Percentiles rank a stretch among this genome's conserved stretches.
phyloP scores from a whole-genome alignment of 257 asterid species.

The Fraxinus quadrangulata region DNA sequence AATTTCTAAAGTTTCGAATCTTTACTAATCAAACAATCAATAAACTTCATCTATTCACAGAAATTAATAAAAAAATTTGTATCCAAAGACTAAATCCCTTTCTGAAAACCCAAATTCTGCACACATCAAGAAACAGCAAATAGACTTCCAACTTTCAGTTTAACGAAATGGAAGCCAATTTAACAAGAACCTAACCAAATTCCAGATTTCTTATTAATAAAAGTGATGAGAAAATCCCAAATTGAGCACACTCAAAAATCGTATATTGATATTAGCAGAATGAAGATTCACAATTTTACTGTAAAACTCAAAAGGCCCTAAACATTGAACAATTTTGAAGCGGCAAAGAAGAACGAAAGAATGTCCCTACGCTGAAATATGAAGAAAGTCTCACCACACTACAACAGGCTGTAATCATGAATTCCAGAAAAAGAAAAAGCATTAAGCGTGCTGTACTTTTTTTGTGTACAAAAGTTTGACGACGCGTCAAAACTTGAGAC shows the following conservation, averaged over 20 bases:
- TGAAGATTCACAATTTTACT: slow-evolving; percentile 17
- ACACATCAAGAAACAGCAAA: slow-evolving; percentile 4
- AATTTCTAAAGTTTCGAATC: slow-evolving; percentile 17
- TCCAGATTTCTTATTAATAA: slow-evolving; percentile 24
- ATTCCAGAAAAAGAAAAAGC: slow-evolving; percentile 17
- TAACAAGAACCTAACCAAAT: slow-evolving; percentile 14
- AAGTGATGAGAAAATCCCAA: slow-evolving; percentile 9
- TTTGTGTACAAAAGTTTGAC: too few species aligned
- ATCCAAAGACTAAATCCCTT: slow-evolving; percentile 11
- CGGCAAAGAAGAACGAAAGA: background rate
- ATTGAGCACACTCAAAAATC: slow-evolving; percentile 7
- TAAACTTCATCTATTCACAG: slow-evolving; percentile 1
- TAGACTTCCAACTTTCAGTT: background rate
- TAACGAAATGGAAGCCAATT: slow-evolving; percentile 19
- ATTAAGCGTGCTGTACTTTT: too few species aligned
- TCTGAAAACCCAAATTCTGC: slow-evolving; percentile 15
- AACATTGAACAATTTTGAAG: slow-evolving; percentile 29
- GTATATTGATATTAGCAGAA: slow-evolving; percentile 13
- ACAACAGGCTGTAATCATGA: slow-evolving; percentile 34
- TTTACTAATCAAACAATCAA: background rate
- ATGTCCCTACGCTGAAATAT: background rate
- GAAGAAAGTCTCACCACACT: slow-evolving; percentile 27
- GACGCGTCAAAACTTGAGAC: too few species aligned
- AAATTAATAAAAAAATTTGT: slow-evolving; percentile 22
- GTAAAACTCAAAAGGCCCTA: background rate